Conservation (phyloP, 2,329 filamentous ascomycete species). For the Alternaria tenuissima region DNA sequence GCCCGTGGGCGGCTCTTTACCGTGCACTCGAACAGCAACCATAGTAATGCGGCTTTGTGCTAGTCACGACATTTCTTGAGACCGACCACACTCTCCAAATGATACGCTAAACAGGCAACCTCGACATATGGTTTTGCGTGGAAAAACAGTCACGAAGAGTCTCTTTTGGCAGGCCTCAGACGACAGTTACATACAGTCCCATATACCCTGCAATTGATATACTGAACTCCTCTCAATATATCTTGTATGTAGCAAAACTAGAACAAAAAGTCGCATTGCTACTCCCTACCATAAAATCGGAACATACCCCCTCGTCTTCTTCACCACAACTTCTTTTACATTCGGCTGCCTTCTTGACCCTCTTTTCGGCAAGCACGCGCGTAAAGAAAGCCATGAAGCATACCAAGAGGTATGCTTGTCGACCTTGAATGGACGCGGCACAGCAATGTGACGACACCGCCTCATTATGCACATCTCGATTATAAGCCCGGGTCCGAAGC, state of each 20-base stretch:
- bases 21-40: not conserved
- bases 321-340: not conserved
- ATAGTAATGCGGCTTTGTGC: not conserved
- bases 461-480: conserved; percentile 74
- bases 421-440: not conserved
- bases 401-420: not conserved
- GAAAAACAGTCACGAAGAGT: not conserved
- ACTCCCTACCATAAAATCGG: not conserved
- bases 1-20: not conserved
- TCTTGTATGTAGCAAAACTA: not conserved
- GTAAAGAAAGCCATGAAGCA: conserved; percentile 1
- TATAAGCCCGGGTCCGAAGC: conserved; percentile 74
- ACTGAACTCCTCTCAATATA: not conserved
- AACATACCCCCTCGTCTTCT: not conserved
- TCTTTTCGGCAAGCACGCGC: not conserved
- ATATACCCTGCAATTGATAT: not conserved
- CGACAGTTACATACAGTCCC: not conserved
- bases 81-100: not conserved
- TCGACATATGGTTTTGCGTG: not conserved
- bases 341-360: not conserved
- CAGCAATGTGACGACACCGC: conserved; percentile 38
- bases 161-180: not conserved
- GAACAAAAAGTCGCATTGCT: not conserved
- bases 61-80: not conserved
- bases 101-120: not conserved